These are phyloP conservation scores for Stromatinia cepivora DNA, from an alignment of 2,329 filamentous ascomycete genomes.

Conservation along the genomic window DNA sequence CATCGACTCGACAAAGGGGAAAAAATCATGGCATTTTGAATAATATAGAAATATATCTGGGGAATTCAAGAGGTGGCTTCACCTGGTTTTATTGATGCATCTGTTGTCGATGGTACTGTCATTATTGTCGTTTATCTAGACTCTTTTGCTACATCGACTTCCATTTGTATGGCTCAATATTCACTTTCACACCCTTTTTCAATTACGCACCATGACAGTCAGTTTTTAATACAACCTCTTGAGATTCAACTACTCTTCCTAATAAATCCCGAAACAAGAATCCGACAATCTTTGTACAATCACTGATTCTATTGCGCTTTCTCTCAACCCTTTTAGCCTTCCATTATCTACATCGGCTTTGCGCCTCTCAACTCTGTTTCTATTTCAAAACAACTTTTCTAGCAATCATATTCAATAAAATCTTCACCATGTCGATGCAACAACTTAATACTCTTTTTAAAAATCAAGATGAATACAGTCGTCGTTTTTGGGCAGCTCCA, in stretches of 20 bases:
- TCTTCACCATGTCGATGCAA: conserved; percentile 5
- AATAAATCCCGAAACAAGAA: not conserved
- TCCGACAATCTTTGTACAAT: not conserved
- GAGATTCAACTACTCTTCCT: not conserved
- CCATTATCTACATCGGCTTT: not conserved
- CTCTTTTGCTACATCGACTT: not conserved
- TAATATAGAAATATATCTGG: not conserved
- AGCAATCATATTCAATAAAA: not conserved
- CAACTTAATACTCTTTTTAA: not conserved
- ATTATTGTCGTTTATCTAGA: not conserved
- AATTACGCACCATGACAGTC: not conserved
- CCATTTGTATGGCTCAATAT: not conserved
- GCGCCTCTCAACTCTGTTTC: not conserved
- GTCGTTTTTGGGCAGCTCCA: not conserved
- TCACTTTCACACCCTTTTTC: not conserved
- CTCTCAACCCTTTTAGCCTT: not conserved
- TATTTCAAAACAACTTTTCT: not conserved
- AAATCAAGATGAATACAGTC: not conserved
- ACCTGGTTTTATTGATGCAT: not conserved
- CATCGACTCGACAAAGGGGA: not conserved
- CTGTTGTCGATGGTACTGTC: not conserved
- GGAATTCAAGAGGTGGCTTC: not conserved
- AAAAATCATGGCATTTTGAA: not conserved
- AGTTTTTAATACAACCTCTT: not conserved
- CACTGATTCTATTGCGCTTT: not conserved